phyloP scores from a whole-genome alignment of 495 filamentous ascomycete genomes.

The Eremomyces bilateralis region DNA sequence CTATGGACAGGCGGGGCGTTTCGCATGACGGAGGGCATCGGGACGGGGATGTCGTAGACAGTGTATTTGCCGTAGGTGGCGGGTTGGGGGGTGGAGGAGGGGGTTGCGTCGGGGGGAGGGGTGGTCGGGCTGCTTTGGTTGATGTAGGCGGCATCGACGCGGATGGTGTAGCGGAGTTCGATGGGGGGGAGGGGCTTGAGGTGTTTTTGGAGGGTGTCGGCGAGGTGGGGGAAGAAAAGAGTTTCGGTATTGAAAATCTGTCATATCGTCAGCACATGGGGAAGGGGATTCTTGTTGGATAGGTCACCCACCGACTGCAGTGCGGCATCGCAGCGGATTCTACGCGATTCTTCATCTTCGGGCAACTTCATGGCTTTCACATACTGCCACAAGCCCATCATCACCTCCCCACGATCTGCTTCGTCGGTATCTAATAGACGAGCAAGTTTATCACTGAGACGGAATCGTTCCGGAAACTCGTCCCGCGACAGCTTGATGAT shows the following conservation, averaged over 20 bases:
- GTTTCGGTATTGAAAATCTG: constrained; percentile 61
- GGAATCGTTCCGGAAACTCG: constrained; percentile 67
- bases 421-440: constrained; percentile 73
- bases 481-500: constrained; percentile 72
- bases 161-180: constrained; percentile 77
- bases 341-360: constrained; percentile 82
- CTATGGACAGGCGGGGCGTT: constrained; percentile 34
- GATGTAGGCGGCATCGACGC: constrained; percentile 62
- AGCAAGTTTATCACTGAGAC: constrained; percentile 53
- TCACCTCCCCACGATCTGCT: constrained; percentile 64
- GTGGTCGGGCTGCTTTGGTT: too few species aligned
- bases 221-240: constrained; percentile 76
- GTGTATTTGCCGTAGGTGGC: constrained; percentile 30
- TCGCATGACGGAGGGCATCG: constrained; percentile 63
- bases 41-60: constrained; percentile 72
- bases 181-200: constrained; percentile 62
- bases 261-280: neutral
- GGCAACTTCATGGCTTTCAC: constrained; percentile 66
- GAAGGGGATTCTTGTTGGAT: neutral
- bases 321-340: constrained; percentile 70
- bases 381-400: constrained; percentile 91
- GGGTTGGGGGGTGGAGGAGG: constrained; percentile 11
- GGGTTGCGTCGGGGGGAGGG: constrained; percentile 25
- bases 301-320: constrained; percentile 42
- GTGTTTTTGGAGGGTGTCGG: constrained; percentile 51